phyloP scores from a whole-genome alignment of 2,329 filamentous ascomycete species.

The Epichloe amarillans region DNA sequence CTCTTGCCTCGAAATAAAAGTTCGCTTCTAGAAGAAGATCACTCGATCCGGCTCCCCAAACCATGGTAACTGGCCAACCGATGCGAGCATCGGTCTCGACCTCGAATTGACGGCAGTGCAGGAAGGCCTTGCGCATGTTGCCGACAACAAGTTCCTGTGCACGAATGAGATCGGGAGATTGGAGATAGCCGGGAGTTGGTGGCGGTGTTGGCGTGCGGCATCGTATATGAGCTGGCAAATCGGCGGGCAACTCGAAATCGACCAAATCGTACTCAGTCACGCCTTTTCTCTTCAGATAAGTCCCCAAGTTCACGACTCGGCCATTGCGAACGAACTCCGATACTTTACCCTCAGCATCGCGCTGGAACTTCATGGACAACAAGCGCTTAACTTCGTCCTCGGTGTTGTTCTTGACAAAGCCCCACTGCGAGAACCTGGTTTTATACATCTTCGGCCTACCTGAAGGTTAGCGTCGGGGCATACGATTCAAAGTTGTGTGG shows the following conservation, averaged over 20 bases:
- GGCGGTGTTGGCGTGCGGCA: conserved; percentile 32
- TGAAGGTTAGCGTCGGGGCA: conserved; percentile 8
- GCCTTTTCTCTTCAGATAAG: conserved; percentile 38
- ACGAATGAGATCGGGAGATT: conserved; percentile 28
- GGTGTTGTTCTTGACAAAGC: conserved; percentile 41
- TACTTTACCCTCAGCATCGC: conserved; percentile 38
- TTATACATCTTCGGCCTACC: conserved; percentile 41
- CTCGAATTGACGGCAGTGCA: conserved; percentile 31
- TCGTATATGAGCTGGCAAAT: conserved; percentile 29
- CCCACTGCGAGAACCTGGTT: conserved; percentile 41
- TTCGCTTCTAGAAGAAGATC: conserved; percentile 31
- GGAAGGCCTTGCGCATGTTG: conserved; percentile 30
- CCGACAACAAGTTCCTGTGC: conserved; percentile 30
- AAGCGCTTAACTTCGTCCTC: conserved; percentile 38
- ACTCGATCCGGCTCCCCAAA: conserved; percentile 31
- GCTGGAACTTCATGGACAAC: conserved; percentile 37
- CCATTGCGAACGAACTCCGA: conserved; percentile 40
- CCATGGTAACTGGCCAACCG: conserved; percentile 28
- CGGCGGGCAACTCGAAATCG: conserved; percentile 29
- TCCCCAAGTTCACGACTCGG: conserved; percentile 36
- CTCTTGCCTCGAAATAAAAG: conserved; percentile 26
- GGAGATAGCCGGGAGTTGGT: conserved; percentile 26
- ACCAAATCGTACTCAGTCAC: conserved; percentile 39
- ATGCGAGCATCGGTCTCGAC: conserved; percentile 23
- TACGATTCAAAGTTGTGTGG: neutral